Base-by-base conservation (phyloP, 1,139 yeast species). In the Zygotorulaspora mrakii region DNA sequence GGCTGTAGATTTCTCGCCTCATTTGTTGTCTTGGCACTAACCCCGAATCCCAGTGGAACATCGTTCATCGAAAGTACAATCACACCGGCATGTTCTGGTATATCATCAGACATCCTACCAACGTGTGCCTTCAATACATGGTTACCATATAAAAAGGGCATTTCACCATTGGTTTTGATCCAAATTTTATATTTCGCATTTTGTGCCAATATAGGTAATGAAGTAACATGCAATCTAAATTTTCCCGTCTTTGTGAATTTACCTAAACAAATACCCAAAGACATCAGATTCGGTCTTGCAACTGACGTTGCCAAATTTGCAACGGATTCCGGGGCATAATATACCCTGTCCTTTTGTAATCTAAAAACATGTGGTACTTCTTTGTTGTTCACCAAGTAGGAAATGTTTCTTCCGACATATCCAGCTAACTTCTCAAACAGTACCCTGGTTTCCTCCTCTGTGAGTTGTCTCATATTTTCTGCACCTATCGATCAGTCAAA, bases 161-260 rank as follows among this genome's bases (percentile, higher is more conserved):
- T 94, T 66, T 91, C 99, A 54, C 98, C 98, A 59, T 91, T 91
- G 38, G 79, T 79, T 65, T 94, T 94, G 66, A 91, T 87, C 98
- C 98, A 94, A 32, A 91, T 73, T 68, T 91, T 91, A 69, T 82
- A 88, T 64, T 85, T 87, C 35, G 98, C 97, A 61, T 82, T 82
- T 56, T 85, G 82, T 4, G 95, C 81, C 45, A 91, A 68, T 50
- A 86, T 76, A 40, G 85, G 80, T 50, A 91, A 74, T 4, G 96
- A 74, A n/a, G 98, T 91, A 47, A 94, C 82, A 64, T 91, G 99
- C 50, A 91, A 71, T 65, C 95, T 79, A 71, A 91, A 91, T 67
- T 91, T 94, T 22, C 97, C 96, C 5, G 96, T 85, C 73, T 94
- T 91, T 39, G 99, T 91, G 71, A 94, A 91, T 64, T 91, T 91